Evolutionary conservation across 1,284 basidiomycete species (phyloP).

Genomic region (Ceratobasidium sp.): DNA sequence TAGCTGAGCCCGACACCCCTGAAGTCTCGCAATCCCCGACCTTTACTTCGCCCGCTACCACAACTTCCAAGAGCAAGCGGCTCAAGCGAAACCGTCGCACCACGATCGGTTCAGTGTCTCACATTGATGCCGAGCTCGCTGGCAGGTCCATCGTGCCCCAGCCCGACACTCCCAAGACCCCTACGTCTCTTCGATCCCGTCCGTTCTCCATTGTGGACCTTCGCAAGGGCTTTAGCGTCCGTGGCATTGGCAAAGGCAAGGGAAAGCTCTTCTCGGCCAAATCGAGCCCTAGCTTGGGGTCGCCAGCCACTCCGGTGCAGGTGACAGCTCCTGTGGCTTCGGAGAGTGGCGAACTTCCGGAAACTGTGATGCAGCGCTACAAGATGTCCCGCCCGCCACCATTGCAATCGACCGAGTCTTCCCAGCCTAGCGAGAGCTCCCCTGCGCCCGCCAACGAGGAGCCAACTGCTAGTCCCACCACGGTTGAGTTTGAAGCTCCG

Average conservation of each 20-base stretch:
- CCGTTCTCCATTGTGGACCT: conserved; percentile 27
- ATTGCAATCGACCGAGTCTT: neutral
- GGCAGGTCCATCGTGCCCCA: neutral
- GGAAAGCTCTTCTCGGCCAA: conserved; percentile 24
- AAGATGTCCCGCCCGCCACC: neutral
- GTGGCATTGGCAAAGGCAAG: conserved; percentile 16
- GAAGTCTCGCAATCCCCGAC: neutral
- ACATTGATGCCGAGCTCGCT: neutral
- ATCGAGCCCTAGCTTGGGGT: neutral
- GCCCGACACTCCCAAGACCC: conserved; percentile 21
- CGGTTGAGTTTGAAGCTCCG: conserved; percentile 10
- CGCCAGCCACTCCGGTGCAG: neutral
- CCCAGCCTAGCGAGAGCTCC: neutral
- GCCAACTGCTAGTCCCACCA: neutral
- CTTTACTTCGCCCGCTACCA: neutral
- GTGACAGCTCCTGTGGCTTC: neutral
- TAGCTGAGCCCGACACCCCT: conserved; percentile 22
- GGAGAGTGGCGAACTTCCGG: too few species aligned
- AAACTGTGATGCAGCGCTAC: conserved; percentile 11
- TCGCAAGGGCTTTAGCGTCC: conserved; percentile 31
- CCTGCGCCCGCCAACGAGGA: neutral
- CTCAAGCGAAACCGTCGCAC: conserved; percentile 11
- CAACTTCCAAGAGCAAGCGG: conserved; percentile 12
- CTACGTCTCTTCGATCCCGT: conserved; percentile 7
- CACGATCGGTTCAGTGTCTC: conserved; percentile 18